Evolutionary conservation across 331 rosid species (phyloP).

Genomic region (Acacia concinna): DNA sequence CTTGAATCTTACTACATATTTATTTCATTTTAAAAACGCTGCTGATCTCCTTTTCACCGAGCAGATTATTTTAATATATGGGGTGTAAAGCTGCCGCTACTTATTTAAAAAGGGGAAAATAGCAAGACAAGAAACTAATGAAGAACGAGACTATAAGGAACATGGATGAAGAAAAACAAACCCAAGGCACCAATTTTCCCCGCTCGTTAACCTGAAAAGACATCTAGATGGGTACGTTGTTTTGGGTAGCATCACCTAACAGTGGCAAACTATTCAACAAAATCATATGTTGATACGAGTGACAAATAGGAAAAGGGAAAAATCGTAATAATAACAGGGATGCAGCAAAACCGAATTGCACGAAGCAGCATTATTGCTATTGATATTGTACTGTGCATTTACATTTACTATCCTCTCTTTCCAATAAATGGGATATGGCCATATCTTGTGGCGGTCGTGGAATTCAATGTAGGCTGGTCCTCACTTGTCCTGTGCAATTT

Average conservation of each 20-base stretch:
- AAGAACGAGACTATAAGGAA: conserved; percentile 8
- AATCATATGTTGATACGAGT: conserved; percentile 3
- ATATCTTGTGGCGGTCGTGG: conserved; percentile 31
- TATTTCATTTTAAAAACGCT: neutral
- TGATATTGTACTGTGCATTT: conserved; percentile 23
- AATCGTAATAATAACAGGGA: neutral
- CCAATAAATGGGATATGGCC: conserved; percentile 27
- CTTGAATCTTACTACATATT: conserved; percentile 39
- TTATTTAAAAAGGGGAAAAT: neutral
- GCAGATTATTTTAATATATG: conserved; percentile 20
- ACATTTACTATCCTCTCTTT: conserved; percentile 26
- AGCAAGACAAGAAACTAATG: conserved; percentile 8
- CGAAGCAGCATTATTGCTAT: neutral
- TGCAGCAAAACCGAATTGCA: conserved; percentile 11
- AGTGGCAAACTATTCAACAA: conserved; percentile 13
- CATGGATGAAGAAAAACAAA: neutral
- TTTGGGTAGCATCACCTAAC: neutral
- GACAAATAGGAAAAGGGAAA: neutral
- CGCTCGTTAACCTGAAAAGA: neutral
- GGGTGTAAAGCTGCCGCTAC: conserved; percentile 52
- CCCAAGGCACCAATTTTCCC: neutral
- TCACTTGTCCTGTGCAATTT: neutral
- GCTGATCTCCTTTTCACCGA: neutral
- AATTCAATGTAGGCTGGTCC: conserved; percentile 39
- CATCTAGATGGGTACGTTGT: conserved; percentile 18